These are phyloP conservation scores for Punctularia strigosozonata DNA, from an alignment of 768 basidiomycete species.

Conservation along the genomic window DNA sequence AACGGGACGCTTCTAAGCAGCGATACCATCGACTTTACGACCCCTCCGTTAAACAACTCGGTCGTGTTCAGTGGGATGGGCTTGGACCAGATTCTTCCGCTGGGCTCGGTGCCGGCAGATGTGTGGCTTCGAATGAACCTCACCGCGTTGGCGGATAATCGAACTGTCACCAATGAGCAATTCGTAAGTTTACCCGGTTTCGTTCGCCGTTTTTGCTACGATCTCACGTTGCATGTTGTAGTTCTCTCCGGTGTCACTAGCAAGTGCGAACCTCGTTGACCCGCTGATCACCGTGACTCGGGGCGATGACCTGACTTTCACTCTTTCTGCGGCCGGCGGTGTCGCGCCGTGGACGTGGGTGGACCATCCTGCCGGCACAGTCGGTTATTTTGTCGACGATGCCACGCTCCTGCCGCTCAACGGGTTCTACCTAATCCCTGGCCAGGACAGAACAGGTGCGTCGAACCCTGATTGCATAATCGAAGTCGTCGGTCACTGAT, in stretches of 20 bases:
- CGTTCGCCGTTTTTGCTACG: not conserved
- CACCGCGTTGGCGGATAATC: constrained; percentile 29
- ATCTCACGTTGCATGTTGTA: constrained; percentile 10
- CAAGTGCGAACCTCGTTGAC: constrained; percentile 32
- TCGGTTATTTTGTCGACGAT: constrained; percentile 39
- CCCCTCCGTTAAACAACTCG: constrained; percentile 40
- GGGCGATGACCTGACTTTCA: constrained; percentile 29
- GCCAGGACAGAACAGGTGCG: constrained; percentile 41
- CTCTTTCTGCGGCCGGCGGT: constrained; percentile 38
- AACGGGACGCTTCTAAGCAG: constrained; percentile 27
- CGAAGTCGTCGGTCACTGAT: not conserved
- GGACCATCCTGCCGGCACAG: constrained; percentile 42
- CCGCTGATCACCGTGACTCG: constrained; percentile 30
- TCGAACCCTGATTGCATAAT: constrained; percentile 11
- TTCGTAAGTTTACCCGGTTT: constrained; percentile 24
- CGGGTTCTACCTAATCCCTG: constrained; percentile 45
- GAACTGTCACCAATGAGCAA: constrained; percentile 36
- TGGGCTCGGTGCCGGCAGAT: constrained; percentile 25
- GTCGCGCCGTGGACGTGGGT: constrained; percentile 51
- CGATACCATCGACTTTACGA: constrained; percentile 25
- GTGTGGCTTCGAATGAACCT: constrained; percentile 42
- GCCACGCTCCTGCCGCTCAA: constrained; percentile 30
- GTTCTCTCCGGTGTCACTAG: constrained; percentile 43
- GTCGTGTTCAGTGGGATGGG: constrained; percentile 28
- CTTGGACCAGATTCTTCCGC: constrained; percentile 32